Base-by-base conservation (phyloP, 306 rosid species). In the Myrica gale region DNA sequence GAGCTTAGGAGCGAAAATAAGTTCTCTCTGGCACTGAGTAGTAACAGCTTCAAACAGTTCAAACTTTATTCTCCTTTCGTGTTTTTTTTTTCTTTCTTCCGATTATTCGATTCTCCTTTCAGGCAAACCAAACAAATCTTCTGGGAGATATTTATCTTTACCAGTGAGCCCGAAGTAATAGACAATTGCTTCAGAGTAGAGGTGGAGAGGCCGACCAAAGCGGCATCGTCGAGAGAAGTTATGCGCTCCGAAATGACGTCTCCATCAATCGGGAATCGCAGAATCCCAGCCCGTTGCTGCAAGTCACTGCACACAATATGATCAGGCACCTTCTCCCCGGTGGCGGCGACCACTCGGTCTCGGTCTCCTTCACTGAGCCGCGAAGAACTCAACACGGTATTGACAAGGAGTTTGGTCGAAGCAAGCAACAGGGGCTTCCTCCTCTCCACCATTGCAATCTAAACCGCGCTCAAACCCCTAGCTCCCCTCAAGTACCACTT, bases 351-450 rank as follows among this genome's bases (percentile, higher is more conserved):
- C 32, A 74, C 71, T n/a, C 78, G 76, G 69, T 11, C 20, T 41
- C 32, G 32, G 56, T 26, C 65, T 12, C 11, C 68, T 68, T 78
- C 69, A 12, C 23, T 13, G 42, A 74, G 73, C 11, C 57, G 79
- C 42, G 80, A 72, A 5, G 88, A 80, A 44, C 56, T 75, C 47
- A 89, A 75, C 10, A 89, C 74, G 69, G 96, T 92, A 71, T 76
- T 82, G 78, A 95, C 5, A 52, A 85, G 75, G 48, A 74, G 53
- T 57, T 84, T 92, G 44, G 98, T 90, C 50, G 96, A 92, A 78
- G 85, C 79, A 23, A 95, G 92, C 3, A 95, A 63, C 82, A 92
- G 84, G 37, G 97, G 97, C 75, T 91, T 89, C 78, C 98, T 84
- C 76, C 90, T 89, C 74, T 81, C 93, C 85, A 87, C 92, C 98